Conservation (phyloP, 805 yeast species). For the Saturnispora ahearnii region DNA sequence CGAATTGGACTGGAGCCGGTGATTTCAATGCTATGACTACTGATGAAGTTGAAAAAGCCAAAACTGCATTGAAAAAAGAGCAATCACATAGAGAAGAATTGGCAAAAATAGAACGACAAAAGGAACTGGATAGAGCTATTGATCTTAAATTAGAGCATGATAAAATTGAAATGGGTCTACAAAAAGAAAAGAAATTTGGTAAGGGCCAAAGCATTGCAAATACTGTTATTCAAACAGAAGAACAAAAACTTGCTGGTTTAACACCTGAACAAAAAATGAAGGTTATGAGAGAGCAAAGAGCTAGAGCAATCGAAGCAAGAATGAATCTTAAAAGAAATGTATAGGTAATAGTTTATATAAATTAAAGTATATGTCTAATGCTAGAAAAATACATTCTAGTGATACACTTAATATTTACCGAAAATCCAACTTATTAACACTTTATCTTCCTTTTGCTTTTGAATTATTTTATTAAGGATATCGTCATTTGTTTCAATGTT, state of each 20-base stretch:
- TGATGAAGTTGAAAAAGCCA: slow-evolving; percentile 41
- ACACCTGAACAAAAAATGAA: slow-evolving; percentile 66
- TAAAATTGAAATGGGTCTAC: background rate
- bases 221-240: slow-evolving; percentile 21
- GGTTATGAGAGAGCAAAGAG: slow-evolving; percentile 88
- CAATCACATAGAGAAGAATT: background rate
- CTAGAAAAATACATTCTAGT: background rate
- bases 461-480: background rate
- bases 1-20: slow-evolving; percentile 47
- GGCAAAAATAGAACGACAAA: background rate
- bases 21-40: slow-evolving; percentile 53
- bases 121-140: background rate
- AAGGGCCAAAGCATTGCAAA: slow-evolving; percentile 30
- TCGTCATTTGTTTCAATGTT: background rate
- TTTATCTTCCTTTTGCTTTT: slow-evolving; percentile 1
- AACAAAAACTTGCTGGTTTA: slow-evolving; percentile 48
- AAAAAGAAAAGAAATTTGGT: slow-evolving; percentile 19
- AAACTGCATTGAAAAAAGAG: slow-evolving; percentile 11
- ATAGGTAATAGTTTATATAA: background rate
- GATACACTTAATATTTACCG: slow-evolving; percentile 3
- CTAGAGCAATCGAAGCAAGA: slow-evolving; percentile 93
- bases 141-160: background rate
- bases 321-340: slow-evolving; percentile 27
- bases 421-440: slow-evolving; percentile 5
- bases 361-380: background rate